Base-by-base conservation (phyloP, 2,329 filamentous ascomycete genomes). In the Aspergillus sp. region DNA sequence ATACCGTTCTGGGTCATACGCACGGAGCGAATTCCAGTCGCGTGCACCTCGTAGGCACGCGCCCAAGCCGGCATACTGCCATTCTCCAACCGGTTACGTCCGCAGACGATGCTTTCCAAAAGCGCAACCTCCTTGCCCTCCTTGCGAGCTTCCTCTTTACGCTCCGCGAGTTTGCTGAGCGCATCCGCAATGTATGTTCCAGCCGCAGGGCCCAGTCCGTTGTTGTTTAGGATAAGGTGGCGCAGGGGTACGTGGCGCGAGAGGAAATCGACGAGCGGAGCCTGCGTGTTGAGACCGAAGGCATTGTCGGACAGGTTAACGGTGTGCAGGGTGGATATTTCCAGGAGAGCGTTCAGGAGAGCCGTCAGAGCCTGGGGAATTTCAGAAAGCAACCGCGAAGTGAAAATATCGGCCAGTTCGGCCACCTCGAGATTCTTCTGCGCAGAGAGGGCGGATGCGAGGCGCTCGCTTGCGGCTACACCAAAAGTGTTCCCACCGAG, bases 1-100 rank as follows among this genome's bases (percentile, higher is more conserved):
- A 98, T 98, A 44, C 93, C 93, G 66, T 98, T 97, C 70, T 97
- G 93, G 28, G 94, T 88, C 93, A 98, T 97, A 76, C 91, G 94
- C 57, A 98, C 81, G 49, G 82, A 82, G 70, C 84, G 86, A 53
- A 98, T 79, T 48, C 85, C 84, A 55, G 79, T 82, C 65, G 69
- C 73, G 63, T 97, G 88, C 48, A 91, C 83, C 59, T 82, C 81
- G 67, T 88, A 96, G 1, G 88, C 79, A 66, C 85, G 86, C 38
- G 90, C 89, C 93, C 93, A 98, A 0, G 91, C 90, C 9, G 80
- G 81, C 93, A 98, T 98, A 64, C 85, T 93, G 57, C 91, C 93
- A 60, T 90, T 95, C 73, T 98, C 93, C 43, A 98, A 78, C 56
- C 93, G 79, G 73, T 98, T 98, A 56, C 93, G 87, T 38, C 93